Base-by-base conservation (phyloP, 768 basidiomycete genomes). In the Termitomyces sp. region DNA sequence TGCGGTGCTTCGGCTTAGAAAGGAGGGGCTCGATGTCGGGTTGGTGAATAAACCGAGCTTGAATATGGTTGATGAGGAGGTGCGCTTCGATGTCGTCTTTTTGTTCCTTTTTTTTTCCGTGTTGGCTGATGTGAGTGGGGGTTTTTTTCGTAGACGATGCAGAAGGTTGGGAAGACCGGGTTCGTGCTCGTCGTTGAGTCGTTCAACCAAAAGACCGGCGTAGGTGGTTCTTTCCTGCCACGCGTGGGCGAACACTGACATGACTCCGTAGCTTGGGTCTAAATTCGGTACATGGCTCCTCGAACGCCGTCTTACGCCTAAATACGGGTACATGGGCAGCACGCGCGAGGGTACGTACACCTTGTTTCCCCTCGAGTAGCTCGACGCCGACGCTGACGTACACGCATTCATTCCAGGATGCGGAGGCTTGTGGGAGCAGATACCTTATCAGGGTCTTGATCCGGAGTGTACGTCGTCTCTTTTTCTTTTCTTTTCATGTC, bases 161-260 rank as follows among this genome's bases (percentile, higher is more conserved):
- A 68, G 70, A 90, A 91, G 77, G 81, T 90, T 47, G 93, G 93
- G 8, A 65, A 76, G 27, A 87, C 81, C 64, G 82, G 81, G 20
- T 93, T 93, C 71, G 91, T 94, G 31, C 80, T 95, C 33, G 84
- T 95, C 42, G 91, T 89, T 16, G 93, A 95, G 75, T 89, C 89
- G 18, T 78, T 90, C 58, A 94, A 91, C 76, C 89, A 89, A 74
- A 93, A 91, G 84, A 95, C 92, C 8, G 93, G 91, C n/a, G 81
- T 83, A 61, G 65, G 37, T 47, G 27, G 24, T 57, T 31, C 27
- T 0, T 27, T 27, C 2, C 27, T 27, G 27, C 4, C 27, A 27
- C 27, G 4, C 27, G 27, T 27, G 27, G 27, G 27, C 27, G 27
- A 27, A 27, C 27, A 42, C n/a, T 36, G 49, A 33, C 56, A 16